Base-by-base conservation (phyloP, 495 filamentous ascomycete genomes). In the Podospora comata region DNA sequence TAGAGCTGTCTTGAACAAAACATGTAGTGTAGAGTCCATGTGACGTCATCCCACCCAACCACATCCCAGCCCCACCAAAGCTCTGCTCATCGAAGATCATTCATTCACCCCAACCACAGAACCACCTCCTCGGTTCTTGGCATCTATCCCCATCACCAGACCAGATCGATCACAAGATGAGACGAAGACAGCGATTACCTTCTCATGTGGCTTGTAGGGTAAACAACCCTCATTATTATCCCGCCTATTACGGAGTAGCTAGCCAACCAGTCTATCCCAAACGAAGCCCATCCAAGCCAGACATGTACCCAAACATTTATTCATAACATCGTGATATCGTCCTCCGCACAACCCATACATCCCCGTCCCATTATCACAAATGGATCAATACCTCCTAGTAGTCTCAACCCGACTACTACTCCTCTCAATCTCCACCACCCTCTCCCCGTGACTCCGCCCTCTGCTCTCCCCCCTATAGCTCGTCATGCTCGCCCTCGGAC, bases 401-500 rank as follows among this genome's bases (percentile, higher is more conserved):
- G 59, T 61, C 28, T 58, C 56, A 58, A 27, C 27, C 66, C 64
- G 59, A 20, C 57, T 70, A 23, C 6, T 48, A 48, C 65, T 67
- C 59, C 70, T 55, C 67, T 72, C 70, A 26, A 67, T 67, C 7
- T 69, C 70, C 19, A 26, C 19, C 23, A 61, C 59, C 56, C n/a
- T 27, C 56, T 58, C 56, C 19, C 39, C 39, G 2, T 16, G 9
- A 13, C 39, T 48, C 39, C 39, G 39, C 9, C 39, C 39, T 48
- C 39, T 48, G 39, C 39, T 48, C 9, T 48, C 39, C 9, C 39
- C 39, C 39, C 77, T 71, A 67, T 76, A 74, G 65, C 72, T 78
- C 9, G 70, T 71, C 5, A 74, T 70, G 70, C 78, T 80, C 44
- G 75, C 67, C n/a, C 79, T 76, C 18, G 79, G 77, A 48, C 74